phyloP scores from a whole-genome alignment of 495 filamentous ascomycete genomes.

The Articulospora tetracladia region DNA sequence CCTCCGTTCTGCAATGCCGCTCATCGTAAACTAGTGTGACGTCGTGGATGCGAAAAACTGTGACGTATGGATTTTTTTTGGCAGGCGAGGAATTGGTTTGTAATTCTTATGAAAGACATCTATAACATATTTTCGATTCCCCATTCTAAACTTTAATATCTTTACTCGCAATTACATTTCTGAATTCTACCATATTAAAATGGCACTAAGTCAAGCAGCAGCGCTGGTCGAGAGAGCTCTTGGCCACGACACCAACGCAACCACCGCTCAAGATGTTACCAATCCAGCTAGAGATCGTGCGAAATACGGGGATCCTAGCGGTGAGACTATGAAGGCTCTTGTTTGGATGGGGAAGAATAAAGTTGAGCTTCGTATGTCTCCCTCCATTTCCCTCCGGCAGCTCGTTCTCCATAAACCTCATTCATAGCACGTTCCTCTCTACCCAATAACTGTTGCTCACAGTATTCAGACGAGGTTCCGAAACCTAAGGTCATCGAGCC shows the following conservation, averaged over 20 bases:
- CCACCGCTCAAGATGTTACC: conserved; percentile 54
- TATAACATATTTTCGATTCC: too few species aligned
- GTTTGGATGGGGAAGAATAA: conserved; percentile 69
- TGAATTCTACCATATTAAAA: too few species aligned
- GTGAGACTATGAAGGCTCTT: conserved; percentile 67
- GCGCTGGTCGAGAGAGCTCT: conserved; percentile 59
- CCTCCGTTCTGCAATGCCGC: too few species aligned
- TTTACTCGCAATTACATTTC: too few species aligned
- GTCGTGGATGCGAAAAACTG: too few species aligned
- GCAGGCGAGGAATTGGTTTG: too few species aligned
- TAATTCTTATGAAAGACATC: too few species aligned
- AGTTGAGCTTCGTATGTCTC: conserved; percentile 47
- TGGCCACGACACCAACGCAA: conserved; percentile 57
- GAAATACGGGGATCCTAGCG: conserved; percentile 37
- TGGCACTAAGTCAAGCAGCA: conserved; percentile 35
- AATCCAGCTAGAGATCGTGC: conserved; percentile 35
- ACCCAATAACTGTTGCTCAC: background rate
- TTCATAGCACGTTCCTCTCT: background rate
- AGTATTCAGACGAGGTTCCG: conserved; percentile 33
- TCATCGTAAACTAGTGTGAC: too few species aligned
- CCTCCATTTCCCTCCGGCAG: background rate
- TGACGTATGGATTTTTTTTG: too few species aligned
- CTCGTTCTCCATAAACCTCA: background rate
- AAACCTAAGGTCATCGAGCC: conserved; percentile 70
- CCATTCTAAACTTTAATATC: too few species aligned